Evolutionary conservation across 2,329 filamentous ascomycete species (phyloP), one percentile per base, ranked within the genome.

Genomic region (Colletotrichum destructivum): DNA sequence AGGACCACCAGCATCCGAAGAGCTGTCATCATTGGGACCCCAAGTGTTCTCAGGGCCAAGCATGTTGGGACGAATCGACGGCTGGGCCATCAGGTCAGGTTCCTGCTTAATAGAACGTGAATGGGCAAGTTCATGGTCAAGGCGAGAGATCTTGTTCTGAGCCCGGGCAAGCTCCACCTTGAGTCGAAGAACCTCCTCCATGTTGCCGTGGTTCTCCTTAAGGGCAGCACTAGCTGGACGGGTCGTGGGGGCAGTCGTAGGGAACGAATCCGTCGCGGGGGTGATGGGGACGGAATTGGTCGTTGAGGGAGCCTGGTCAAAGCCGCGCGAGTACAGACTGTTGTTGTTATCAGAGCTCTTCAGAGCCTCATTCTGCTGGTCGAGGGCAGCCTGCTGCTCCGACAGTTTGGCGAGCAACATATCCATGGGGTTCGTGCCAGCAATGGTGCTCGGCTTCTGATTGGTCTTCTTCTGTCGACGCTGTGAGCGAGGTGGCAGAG

Each of bases 121-220:
- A 74, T 93, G 89, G 49, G 90, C 87, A 72, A 94, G 86, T 82
- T 94, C 91, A 65, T 93, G 88, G 69, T 93, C 92, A 78, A 95
- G 90, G 68, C 89, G 91, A 56, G 87, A 88, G 77, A 95, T 93
- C 77, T 91, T 89, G 78, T 86, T 90, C 72, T 93, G 90, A 46
- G 93, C 92, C 73, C 90, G 87, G 54, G 91, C 91, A 62, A 96
- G 88, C 81, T 95, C 90, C 63, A 91, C 82, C 83, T 93, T 93
- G 69, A 95, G 85, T 62, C 89, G 90, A 71, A 90, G 82, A 38
- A 95, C 82, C 79, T 94, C 92, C 40, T 90, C 88, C 59, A 60
- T 63, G 42, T 83, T 82, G 63, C 82, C 79, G 59, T 80, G 78
- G 66, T 77, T 76, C 52, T 87, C 85, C 38, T 86, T 84, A 9